phyloP scores from a whole-genome alignment of 2,329 filamentous ascomycete species.

The Hymenoscyphus fructigenus region DNA sequence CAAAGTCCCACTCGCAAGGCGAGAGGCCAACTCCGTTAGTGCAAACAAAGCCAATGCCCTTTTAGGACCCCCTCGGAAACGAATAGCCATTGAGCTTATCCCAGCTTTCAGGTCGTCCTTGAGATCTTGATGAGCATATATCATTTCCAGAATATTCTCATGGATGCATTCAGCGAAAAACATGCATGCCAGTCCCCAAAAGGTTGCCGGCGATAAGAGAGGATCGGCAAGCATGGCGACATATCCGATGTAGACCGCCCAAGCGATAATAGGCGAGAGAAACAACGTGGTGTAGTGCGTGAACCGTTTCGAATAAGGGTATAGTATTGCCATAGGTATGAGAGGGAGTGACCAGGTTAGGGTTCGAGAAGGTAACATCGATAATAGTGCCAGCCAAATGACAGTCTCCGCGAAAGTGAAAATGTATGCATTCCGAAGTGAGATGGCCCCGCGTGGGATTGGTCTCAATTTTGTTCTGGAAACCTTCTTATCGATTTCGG shows the following conservation, averaged over 20 bases:
- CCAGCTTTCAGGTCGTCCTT: constrained; percentile 11
- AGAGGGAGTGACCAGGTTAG: background rate
- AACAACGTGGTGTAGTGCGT: background rate
- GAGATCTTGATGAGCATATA: constrained; percentile 14
- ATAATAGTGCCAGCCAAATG: background rate
- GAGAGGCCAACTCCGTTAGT: constrained; percentile 15
- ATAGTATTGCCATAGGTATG: background rate
- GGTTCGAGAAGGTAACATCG: background rate
- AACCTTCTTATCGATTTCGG: constrained; percentile 1
- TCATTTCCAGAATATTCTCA: constrained; percentile 11
- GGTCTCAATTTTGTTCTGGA: background rate
- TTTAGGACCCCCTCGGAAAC: no score
- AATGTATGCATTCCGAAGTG: background rate
- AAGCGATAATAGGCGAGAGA: background rate
- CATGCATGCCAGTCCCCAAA: background rate
- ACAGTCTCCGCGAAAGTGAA: background rate
- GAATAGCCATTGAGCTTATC: no score
- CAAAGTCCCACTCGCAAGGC: constrained; percentile 19
- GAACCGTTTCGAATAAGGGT: background rate
- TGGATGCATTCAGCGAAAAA: background rate
- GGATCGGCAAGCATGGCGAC: background rate
- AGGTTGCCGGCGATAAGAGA: background rate
- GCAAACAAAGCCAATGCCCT: no score
- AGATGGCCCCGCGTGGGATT: constrained; percentile 7
- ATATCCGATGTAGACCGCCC: background rate